phyloP scores from a whole-genome alignment of 352 stramenopile species.

The Globisporangium spiculum region DNA sequence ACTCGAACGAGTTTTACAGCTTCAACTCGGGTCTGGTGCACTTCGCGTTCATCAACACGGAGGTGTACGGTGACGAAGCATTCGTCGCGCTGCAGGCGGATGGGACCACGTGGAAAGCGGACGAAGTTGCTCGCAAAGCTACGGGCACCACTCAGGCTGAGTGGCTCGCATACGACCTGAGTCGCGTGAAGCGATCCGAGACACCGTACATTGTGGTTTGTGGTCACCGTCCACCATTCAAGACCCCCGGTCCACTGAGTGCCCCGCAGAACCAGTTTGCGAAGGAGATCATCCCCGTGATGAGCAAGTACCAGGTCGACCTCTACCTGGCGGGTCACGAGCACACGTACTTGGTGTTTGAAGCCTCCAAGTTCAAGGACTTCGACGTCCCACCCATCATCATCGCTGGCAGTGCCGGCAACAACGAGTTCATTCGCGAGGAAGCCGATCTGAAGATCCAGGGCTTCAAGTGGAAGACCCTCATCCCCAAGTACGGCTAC shows the following conservation, averaged over 20 bases:
- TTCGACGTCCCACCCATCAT: conserved; percentile 69
- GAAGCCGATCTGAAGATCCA: conserved; percentile 44
- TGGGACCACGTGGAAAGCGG: conserved; percentile 43
- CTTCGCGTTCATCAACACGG: conserved; percentile 79
- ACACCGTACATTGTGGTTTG: conserved; percentile 78
- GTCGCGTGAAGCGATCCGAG: conserved; percentile 47
- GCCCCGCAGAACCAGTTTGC: conserved; percentile 48
- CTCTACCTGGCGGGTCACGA: conserved; percentile 70
- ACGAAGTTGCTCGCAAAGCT: conserved; percentile 36
- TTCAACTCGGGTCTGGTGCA: conserved; percentile 63
- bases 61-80: conserved; percentile 70
- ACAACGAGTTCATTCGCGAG: conserved; percentile 73
- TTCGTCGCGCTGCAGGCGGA: conserved; percentile 44
- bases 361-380: conserved; percentile 41
- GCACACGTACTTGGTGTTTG: conserved; percentile 69
- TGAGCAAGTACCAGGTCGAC: conserved; percentile 74
- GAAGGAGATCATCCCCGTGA: conserved; percentile 63
- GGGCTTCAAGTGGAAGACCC: conserved; percentile 53
- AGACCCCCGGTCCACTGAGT: conserved; percentile 47
- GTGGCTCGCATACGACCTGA: conserved; percentile 76
- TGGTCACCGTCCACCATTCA: conserved; percentile 67
- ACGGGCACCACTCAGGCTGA: conserved; percentile 33
- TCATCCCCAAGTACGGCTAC: conserved; percentile 76
- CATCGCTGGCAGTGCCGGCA: conserved; percentile 66
- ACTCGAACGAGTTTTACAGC: conserved; percentile 76